These are phyloP conservation scores for Globisporangium nagaii DNA, from an alignment of 352 stramenopile species.

Conservation along the genomic window DNA sequence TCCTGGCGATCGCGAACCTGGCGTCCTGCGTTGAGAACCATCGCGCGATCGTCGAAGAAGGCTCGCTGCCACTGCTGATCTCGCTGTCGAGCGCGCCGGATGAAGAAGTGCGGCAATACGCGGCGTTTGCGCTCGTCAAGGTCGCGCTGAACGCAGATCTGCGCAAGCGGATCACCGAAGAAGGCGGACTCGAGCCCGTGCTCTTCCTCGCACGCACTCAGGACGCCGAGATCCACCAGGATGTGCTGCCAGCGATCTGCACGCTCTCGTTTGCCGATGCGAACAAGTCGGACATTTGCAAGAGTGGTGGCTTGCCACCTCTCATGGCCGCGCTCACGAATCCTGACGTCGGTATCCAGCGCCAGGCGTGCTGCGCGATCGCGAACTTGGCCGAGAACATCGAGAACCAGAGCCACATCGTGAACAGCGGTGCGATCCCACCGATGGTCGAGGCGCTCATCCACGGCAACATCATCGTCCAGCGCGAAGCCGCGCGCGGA, in stretches of 20 bases:
- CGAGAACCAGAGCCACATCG: conserved; percentile 91
- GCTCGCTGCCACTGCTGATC: conserved; percentile 92
- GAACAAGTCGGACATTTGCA: conserved; percentile 94
- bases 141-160: conserved; percentile 94
- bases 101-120: conserved; percentile 93
- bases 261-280: conserved; percentile 89
- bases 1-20: conserved; percentile 93
- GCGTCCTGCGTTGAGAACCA: conserved; percentile 94
- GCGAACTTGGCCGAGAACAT: conserved; percentile 94
- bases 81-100: conserved; percentile 93
- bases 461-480: conserved; percentile 70
- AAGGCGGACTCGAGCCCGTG: conserved; percentile 94
- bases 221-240: conserved; percentile 87
- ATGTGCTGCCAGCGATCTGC: conserved; percentile 90
- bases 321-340: conserved; percentile 81
- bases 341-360: conserved; percentile 73
- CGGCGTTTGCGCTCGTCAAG: conserved; percentile 93
- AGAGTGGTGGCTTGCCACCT: conserved; percentile 87
- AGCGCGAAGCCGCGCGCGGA: conserved; percentile 90
- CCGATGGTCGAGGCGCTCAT: conserved; percentile 81
- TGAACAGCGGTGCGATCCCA: conserved; percentile 85
- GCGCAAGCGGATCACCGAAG: conserved; percentile 91
- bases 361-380: conserved; percentile 92
- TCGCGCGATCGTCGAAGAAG: conserved; percentile 90
- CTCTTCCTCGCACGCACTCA: conserved; percentile 93